Conservation (phyloP, 208 protist genomes). For the Crithidia fasciculata region DNA sequence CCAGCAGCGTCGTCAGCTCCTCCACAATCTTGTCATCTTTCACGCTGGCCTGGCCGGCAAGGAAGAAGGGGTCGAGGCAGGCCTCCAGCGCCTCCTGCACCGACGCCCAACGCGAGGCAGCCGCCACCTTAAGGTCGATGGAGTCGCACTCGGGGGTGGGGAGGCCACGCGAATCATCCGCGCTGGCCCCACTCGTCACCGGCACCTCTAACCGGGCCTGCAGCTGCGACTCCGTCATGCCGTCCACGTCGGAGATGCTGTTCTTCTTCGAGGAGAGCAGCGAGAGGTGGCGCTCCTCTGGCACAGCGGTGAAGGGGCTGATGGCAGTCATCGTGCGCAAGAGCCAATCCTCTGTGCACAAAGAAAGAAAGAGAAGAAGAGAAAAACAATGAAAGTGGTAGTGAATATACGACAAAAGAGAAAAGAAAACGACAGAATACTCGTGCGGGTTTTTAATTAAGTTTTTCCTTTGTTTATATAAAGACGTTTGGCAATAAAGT, state of each 20-base stretch:
- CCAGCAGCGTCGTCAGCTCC: slow-evolving; percentile 19
- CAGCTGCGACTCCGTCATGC: slow-evolving; percentile 7
- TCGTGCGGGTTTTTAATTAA: not conserved
- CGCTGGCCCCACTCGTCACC: slow-evolving; percentile 13
- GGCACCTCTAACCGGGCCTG: slow-evolving; percentile 10
- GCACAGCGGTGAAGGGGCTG: not conserved
- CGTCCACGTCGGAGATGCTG: slow-evolving; percentile 22
- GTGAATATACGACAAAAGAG: not conserved
- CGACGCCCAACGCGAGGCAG: slow-evolving; percentile 10
- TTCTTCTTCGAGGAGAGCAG: slow-evolving; percentile 12
- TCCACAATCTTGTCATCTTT: slow-evolving; percentile 20
- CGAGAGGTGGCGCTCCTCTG: slow-evolving; percentile 1
- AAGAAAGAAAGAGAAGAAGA: slow-evolving; percentile 11
- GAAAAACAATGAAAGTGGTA: not conserved
- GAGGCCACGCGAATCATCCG: slow-evolving; percentile 22
- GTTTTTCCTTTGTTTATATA: too few species aligned
- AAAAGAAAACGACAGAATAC: not conserved
- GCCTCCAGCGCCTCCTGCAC: slow-evolving; percentile 27
- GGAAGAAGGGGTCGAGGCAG: slow-evolving; percentile 20
- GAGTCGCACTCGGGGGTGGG: slow-evolving; percentile 21
- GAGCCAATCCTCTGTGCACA: too few species aligned
- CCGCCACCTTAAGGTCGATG: slow-evolving; percentile 7
- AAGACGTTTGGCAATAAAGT: too few species aligned
- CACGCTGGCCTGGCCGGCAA: slow-evolving; percentile 16
- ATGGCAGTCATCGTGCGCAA: not conserved